These are phyloP conservation scores for Thielaviopsis musarum DNA, from an alignment of 2,329 filamentous ascomycete genomes.

Conservation along the genomic window DNA sequence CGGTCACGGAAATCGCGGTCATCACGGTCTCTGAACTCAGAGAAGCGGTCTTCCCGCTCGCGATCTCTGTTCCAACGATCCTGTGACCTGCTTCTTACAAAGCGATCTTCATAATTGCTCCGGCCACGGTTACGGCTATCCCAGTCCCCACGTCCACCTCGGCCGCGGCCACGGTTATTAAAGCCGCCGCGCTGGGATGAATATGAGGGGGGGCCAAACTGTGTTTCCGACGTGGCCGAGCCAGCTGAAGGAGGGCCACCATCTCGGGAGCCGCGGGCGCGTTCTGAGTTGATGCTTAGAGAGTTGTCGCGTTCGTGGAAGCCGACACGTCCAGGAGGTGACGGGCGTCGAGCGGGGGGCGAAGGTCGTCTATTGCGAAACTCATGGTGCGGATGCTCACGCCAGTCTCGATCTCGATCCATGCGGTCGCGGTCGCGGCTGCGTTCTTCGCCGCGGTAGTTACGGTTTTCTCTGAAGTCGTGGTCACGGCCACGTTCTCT, in stretches of 20 bases:
- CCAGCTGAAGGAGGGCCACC: conserved; percentile 52
- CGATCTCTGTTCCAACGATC: conserved; percentile 42
- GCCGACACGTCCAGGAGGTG: conserved; percentile 48
- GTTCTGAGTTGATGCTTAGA: conserved; percentile 47
- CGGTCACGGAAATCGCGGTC: conserved; percentile 30
- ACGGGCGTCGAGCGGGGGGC: conserved; percentile 41
- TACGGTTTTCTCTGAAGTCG: conserved; percentile 38
- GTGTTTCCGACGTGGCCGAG: conserved; percentile 52
- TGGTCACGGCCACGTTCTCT: conserved; percentile 40
- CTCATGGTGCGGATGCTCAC: conserved; percentile 24
- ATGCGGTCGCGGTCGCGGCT: conserved; percentile 30
- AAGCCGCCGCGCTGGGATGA: conserved; percentile 38
- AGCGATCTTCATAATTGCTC: conserved; percentile 43
- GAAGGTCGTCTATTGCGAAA: conserved; percentile 35
- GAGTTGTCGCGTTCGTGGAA: conserved; percentile 44
- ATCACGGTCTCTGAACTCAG: conserved; percentile 24
- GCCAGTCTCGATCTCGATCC: conserved; percentile 31
- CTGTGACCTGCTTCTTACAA: conserved; percentile 48
- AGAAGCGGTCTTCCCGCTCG: conserved; percentile 30
- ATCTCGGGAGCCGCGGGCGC: conserved; percentile 53
- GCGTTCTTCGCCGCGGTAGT: conserved; percentile 38
- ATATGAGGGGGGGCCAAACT: conserved; percentile 34
- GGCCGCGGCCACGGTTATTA: conserved; percentile 32
- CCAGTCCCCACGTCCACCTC: conserved; percentile 28
- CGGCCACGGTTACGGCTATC: conserved; percentile 36